Evolutionary conservation across 345 rosid genomes (phyloP), one percentile per base, ranked within the genome.

Genomic region (Brassica juncea): DNA sequence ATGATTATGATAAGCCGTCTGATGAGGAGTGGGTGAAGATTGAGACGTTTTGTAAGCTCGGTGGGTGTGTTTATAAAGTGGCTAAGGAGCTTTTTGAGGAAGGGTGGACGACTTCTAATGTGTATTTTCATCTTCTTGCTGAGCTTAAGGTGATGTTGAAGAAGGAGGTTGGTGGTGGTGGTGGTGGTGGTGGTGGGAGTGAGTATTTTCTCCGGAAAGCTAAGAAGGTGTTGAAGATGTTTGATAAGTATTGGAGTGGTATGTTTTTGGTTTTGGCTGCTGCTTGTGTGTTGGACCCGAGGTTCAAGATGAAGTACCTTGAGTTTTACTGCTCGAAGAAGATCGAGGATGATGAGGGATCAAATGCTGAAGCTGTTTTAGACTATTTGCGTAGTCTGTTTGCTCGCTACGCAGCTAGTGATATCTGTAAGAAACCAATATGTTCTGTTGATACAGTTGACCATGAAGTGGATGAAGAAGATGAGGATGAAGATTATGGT

Each of bases 201-300:
- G 75, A 77, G 0, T 52, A 77, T 58, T 52, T 63, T 4, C 4
- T 4, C n/a, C 0, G 44, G 10, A 70, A 70, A 63, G 23, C 32
- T 62, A 70, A 87, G 59, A 1, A 0, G 69, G 4, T 71, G 3
- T 16, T 71, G 66, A 37, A 52, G 71, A 88, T 65, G 82, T 87
- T 90, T 55, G 88, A 92, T 81, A 82, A 80, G 68, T 93, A 91
- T 67, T 92, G 97, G 94, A 89, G 75, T 71, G 83, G 84, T 7
- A 87, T 89, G 85, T 90, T 84, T 83, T 83, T 94, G 67, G 80
- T 88, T 68, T 77, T 94, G 82, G 91, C 96, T 0, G 70, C 80
- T 83, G 97, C 94, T 23, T 93, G 87, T 21, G 88, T 88, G 14
- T 85, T 94, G 77, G 98, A 92, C 77, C 98, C 98, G 23, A 87